phyloP scores from a whole-genome alignment of 768 basidiomycete genomes.

The Boletus sp. region DNA sequence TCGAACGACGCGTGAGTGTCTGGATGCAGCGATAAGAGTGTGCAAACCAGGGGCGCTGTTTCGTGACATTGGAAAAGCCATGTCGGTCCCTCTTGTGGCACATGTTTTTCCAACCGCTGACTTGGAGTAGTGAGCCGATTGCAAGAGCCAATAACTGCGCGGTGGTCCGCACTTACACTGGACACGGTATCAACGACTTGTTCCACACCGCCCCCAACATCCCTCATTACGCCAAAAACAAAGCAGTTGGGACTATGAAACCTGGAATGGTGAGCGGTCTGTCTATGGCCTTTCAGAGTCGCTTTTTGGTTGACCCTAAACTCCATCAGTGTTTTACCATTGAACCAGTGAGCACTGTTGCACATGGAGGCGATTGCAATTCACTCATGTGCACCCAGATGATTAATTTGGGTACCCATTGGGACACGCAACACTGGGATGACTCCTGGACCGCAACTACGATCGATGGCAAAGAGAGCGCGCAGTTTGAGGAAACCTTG shows the following conservation, averaged over 20 bases:
- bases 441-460: conserved; percentile 98
- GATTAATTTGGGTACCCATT: conserved; percentile 83
- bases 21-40: conserved; percentile 86
- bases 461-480: conserved; percentile 82
- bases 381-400: conserved; percentile 51
- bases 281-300: not conserved
- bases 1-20: conserved; percentile 71
- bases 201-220: conserved; percentile 88
- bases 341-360: conserved; percentile 55
- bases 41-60: conserved; percentile 94
- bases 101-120: conserved; percentile 9
- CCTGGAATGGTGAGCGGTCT: conserved; percentile 72
- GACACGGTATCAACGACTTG: conserved; percentile 83
- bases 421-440: conserved; percentile 82
- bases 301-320: conserved; percentile 5
- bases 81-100: conserved; percentile 50
- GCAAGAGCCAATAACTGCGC: conserved; percentile 81
- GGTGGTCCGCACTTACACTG: conserved; percentile 90
- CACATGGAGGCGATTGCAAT: not conserved
- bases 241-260: conserved; percentile 91
- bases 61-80: conserved; percentile 82
- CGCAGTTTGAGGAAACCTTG: conserved; percentile 97
- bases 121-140: conserved; percentile 65
- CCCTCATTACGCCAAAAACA: conserved; percentile 93
- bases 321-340: conserved; percentile 64